Base-by-base conservation (phyloP, 352 stramenopile species). In the Phytophthora sp. region DNA sequence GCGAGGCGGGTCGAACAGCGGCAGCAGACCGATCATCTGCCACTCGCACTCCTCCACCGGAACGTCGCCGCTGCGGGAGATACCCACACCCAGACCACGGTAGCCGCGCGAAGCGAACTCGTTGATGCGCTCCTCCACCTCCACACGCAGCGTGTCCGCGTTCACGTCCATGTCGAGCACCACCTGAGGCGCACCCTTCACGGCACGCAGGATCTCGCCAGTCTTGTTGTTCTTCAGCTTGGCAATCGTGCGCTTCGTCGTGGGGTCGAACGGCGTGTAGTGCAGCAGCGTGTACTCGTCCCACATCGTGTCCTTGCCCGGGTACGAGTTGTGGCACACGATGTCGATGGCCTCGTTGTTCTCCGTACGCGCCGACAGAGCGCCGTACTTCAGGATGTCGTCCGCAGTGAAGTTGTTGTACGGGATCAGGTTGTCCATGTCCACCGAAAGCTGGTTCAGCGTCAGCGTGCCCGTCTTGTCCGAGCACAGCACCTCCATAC, bases 391-490 rank as follows among this genome's bases (percentile, higher is more conserved):
- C 12, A 91, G 61, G 20, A 91, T 89, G 61, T 91, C 78, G 9
- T 60, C 65, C 4, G 56, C 59, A 3, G 74, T 72, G 51, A 89
- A 89, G 58, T 74, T 74, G 58, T 89, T 88, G 82, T 88, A 85
- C 26, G 80, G 76, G 54, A 87, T 92, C 50, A 94, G 41, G 75
- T 91, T 93, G 61, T 89, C 90, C 65, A 90, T 54, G 60, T 97
- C 87, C 43, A 99, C 91, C 24, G 94, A 98, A 74, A 99, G 97
- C 54, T 96, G 82, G 75, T 99, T 99, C 66, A 98, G 82, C 18
- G 95, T 98, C 4, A 98, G 80, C 26, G 94, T 98, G 41, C 91
- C 92, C 23, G 94, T 98, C 84, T 98, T 98, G 77, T 99, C 96
- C 35, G 89, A 97, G 80, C 94, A 98, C 44, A 98, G 72, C 54